Evolutionary conservation across 768 basidiomycete genomes (phyloP).

Genomic region (Panaeolus cyanescens): DNA sequence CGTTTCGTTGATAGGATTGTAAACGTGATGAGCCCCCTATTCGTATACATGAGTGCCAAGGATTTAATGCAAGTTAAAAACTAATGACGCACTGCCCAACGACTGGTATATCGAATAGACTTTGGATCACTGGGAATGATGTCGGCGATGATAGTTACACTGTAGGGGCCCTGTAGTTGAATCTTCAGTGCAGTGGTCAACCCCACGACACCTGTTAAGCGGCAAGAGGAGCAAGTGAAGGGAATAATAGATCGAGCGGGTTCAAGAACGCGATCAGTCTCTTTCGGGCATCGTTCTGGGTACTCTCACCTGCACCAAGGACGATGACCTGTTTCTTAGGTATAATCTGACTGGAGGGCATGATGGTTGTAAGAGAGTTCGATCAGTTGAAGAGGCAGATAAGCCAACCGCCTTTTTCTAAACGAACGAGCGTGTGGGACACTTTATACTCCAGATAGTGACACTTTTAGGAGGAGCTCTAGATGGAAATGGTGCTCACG

Average conservation of each 20-base stretch:
- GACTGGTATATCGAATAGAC: slow-evolving; percentile 75
- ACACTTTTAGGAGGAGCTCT: neutral
- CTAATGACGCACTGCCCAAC: slow-evolving; percentile 70
- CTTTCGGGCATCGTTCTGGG: slow-evolving; percentile 4
- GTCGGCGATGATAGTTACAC: slow-evolving; percentile 72
- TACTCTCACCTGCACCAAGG: slow-evolving; percentile 38
- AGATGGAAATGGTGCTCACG: neutral
- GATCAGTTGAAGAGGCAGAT: neutral
- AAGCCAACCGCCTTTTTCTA: neutral
- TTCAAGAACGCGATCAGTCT: neutral
- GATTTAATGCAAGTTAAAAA: neutral
- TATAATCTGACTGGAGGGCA: neutral
- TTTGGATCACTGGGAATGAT: slow-evolving; percentile 72
- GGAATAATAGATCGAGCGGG: neutral
- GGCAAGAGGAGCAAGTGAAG: neutral
- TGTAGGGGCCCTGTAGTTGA: slow-evolving; percentile 61
- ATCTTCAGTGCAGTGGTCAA: slow-evolving; percentile 74
- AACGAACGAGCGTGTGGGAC: neutral
- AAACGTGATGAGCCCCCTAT: slow-evolving; percentile 83
- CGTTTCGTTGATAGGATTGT: slow-evolving; percentile 49
- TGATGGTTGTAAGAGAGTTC: neutral
- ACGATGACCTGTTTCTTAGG: slow-evolving; percentile 32
- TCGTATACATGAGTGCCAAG: neutral
- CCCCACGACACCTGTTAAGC: slow-evolving; percentile 68
- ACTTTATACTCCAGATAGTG: neutral